Base-by-base conservation (phyloP, 176 grass and related monocot genomes). In the Aechmea fasciata region DNA sequence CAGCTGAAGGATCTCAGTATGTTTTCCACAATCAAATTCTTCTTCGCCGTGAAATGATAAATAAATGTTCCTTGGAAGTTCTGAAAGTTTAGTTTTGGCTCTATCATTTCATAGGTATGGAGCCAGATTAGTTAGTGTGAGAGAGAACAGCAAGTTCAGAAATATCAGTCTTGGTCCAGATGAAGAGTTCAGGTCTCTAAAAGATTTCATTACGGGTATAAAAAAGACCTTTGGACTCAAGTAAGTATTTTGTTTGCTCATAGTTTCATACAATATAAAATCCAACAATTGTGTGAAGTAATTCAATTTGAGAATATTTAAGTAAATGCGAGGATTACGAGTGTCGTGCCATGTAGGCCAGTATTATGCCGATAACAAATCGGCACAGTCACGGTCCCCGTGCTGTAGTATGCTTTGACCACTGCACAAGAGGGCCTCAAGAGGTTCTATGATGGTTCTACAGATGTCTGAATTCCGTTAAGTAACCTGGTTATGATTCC, bases 91-190 rank as follows among this genome's bases (percentile, higher is more conserved):
- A 18, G 54, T 10, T 52, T n/a, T 75, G 11, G 14, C 50, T 75
- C 49, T 19, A 41, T 29, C 9, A 61, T 18, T 59, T 20, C n/a
- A 17, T 20, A 77, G 74, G 52, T 68, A 77, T 69, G 74, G 74
- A 59, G 74, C 74, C 3, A 69, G 74, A 68, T 62, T 77, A 69
- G 51, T 77, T 13, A 77, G 74, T 22, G 65, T 77, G 10, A 77
- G 47, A 77, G 74, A 77, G 52, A 77, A 77, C 65, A 57, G 13
- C 52, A 77, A 77, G 29, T 77, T 77, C 74, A 68, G 65, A 59
- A 67, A 51, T 14, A 69, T 29, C 1, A 23, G 48, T 77, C 52
- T 13, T 48, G 41, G 11, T 67, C 20, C 65, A n/a, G 54, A 52
- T 53, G 50, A 9, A 13, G 14, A 51, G 65, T 3, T 63, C 17